Evolutionary conservation across 805 yeast species (phyloP).

Genomic region (Yamadazyma takamatsuzukensis): DNA sequence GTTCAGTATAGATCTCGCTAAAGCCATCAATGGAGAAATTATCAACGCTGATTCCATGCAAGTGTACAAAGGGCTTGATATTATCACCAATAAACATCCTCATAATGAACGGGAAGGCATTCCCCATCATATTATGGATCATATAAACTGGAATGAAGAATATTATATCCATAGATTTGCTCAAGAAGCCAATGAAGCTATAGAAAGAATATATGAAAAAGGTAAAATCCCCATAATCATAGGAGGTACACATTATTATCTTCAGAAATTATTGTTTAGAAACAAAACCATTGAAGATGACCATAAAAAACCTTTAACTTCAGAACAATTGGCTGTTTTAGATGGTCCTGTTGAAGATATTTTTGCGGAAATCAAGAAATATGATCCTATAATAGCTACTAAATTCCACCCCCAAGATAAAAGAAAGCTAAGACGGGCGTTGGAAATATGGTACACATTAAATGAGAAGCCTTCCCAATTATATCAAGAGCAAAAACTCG

Average conservation of each 20-base stretch:
- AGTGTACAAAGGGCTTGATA: conserved; percentile 69
- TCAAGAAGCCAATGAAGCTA: conserved; percentile 59
- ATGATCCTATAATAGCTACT: conserved; percentile 70
- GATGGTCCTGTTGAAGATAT: conserved; percentile 53
- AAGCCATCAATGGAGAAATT: conserved; percentile 75
- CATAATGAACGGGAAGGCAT: conserved; percentile 67
- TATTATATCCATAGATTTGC: conserved; percentile 79
- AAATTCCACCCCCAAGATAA: conserved; percentile 92
- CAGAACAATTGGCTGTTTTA: conserved; percentile 37
- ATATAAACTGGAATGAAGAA: conserved; percentile 74
- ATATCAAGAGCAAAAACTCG: conserved; percentile 56
- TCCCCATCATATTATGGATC: conserved; percentile 85
- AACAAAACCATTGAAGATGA: conserved; percentile 56
- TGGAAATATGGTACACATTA: conserved; percentile 72
- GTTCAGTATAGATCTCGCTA: conserved; percentile 76
- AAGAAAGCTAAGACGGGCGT: conserved; percentile 71
- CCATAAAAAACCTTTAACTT: conserved; percentile 25
- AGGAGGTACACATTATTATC: conserved; percentile 95
- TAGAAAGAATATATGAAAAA: conserved; percentile 59
- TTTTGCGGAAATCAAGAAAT: conserved; percentile 42
- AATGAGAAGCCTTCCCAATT: conserved; percentile 67
- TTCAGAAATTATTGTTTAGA: conserved; percentile 70
- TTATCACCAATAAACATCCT: conserved; percentile 92
- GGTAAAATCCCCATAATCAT: conserved; percentile 83
- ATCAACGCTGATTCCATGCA: conserved; percentile 98